Evolutionary conservation across 2,329 filamentous ascomycete genomes (phyloP).

Genomic region (Chalaropsis ovoidea): DNA sequence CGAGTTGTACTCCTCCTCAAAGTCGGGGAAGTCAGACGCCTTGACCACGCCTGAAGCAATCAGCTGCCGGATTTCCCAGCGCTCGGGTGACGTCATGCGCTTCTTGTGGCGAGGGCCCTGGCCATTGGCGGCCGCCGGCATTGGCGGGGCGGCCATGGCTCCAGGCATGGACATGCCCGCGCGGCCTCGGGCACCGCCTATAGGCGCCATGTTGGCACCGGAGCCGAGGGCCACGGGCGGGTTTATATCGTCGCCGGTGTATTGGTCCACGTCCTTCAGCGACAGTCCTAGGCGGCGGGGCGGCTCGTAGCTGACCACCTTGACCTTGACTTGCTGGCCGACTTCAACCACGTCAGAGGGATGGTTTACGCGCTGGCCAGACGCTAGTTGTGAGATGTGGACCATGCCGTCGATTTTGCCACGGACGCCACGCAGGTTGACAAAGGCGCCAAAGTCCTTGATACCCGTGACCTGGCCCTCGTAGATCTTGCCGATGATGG

Average conservation of each 20-base stretch:
- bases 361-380: slow-evolving; percentile 79
- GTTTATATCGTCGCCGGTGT: slow-evolving; percentile 70
- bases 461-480: slow-evolving; percentile 81
- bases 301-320: slow-evolving; percentile 78
- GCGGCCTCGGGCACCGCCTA: slow-evolving; percentile 53
- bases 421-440: slow-evolving; percentile 76
- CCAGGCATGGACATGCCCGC: slow-evolving; percentile 30
- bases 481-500: slow-evolving; percentile 78
- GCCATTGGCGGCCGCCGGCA: slow-evolving; percentile 24
- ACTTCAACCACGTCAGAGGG: slow-evolving; percentile 75
- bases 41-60: slow-evolving; percentile 92
- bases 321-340: slow-evolving; percentile 82
- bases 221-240: slow-evolving; percentile 71
- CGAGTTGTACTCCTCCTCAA: slow-evolving; percentile 87
- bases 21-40: slow-evolving; percentile 84
- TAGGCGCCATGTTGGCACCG: slow-evolving; percentile 76
- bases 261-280: slow-evolving; percentile 95
- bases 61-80: slow-evolving; percentile 94
- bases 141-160: slow-evolving; percentile 30
- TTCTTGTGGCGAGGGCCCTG: slow-evolving; percentile 59
- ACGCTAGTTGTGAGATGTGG: slow-evolving; percentile 79
- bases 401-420: slow-evolving; percentile 89
- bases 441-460: slow-evolving; percentile 93
- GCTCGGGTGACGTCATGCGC: slow-evolving; percentile 87
- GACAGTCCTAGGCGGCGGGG: slow-evolving; percentile 67